Conservation (phyloP, 352 stramenopile genomes). For the Phytopythium delawarense region DNA sequence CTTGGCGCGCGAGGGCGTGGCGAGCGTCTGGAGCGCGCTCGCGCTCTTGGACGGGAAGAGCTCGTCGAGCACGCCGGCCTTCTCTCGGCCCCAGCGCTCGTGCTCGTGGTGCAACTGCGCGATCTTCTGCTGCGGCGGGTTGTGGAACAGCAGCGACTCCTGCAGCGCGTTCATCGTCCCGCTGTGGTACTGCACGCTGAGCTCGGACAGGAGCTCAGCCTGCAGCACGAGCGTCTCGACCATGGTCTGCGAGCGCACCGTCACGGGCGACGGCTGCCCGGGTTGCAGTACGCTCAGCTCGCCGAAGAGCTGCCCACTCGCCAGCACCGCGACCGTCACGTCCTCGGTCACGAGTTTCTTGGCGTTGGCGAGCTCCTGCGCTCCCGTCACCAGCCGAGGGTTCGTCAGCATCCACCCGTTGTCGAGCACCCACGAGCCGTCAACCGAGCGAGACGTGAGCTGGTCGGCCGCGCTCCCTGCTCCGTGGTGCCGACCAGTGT, state of each 20-base stretch:
- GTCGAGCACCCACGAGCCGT: conserved; percentile 74
- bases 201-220: conserved; percentile 40
- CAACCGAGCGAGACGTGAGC: conserved; percentile 29
- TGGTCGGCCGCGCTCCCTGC: conserved; percentile 12
- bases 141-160: conserved; percentile 75
- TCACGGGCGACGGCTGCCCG: conserved; percentile 56
- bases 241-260: conserved; percentile 54
- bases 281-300: conserved; percentile 69
- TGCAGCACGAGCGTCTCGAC: conserved; percentile 61
- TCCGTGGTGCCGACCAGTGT: not conserved
- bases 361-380: conserved; percentile 17
- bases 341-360: conserved; percentile 27
- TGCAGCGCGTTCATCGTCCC: conserved; percentile 75
- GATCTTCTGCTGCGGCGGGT: conserved; percentile 72
- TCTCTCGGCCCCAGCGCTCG: conserved; percentile 43
- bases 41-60: conserved; percentile 20
- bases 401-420: conserved; percentile 83
- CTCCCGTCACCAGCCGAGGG: conserved; percentile 52
- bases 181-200: conserved; percentile 68
- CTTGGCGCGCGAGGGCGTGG: not conserved
- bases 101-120: conserved; percentile 53
- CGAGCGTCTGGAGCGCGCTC: not conserved
- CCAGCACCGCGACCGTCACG: conserved; percentile 53
- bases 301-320: conserved; percentile 67
- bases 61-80: conserved; percentile 44